Evolutionary conservation across 1,284 basidiomycete genomes (phyloP).

Genomic region (Lentinula novae-zelandiae): DNA sequence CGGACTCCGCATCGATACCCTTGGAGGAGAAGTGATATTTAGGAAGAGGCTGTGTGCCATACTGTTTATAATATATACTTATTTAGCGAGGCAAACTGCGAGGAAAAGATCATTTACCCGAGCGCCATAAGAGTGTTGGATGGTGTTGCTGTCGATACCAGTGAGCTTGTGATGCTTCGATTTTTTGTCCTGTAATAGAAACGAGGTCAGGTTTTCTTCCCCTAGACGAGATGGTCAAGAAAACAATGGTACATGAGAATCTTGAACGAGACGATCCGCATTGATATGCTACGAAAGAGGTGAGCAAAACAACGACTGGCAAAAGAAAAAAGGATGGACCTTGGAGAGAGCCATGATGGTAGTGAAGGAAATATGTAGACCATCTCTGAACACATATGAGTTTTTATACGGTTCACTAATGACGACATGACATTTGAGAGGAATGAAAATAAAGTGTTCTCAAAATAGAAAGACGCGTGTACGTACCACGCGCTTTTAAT

Average conservation of each 20-base stretch:
- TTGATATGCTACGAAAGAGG: constrained; percentile 51
- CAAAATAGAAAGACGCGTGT: constrained; percentile 2
- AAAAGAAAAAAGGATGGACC: constrained; percentile 24
- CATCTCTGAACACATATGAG: background rate
- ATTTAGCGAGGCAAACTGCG: background rate
- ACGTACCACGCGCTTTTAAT: background rate
- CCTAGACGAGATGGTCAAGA: constrained; percentile 11
- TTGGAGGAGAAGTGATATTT: constrained; percentile 60
- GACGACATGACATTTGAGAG: background rate
- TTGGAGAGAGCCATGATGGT: constrained; percentile 48
- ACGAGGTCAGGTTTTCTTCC: constrained; percentile 1
- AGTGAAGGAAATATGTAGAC: background rate
- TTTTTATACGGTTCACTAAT: background rate
- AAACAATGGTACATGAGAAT: constrained; percentile 39
- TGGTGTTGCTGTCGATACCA: constrained; percentile 27
- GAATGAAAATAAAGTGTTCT: background rate
- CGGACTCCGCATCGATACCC: constrained; percentile 53
- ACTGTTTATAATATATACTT: constrained; percentile 21
- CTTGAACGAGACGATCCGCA: constrained; percentile 54
- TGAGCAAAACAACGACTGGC: background rate
- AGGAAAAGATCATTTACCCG: constrained; percentile 26
- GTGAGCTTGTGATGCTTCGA: constrained; percentile 36
- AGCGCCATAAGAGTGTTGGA: constrained; percentile 52
- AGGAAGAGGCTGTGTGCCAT: constrained; percentile 59
- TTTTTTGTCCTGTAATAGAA: constrained; percentile 42